Conservation (phyloP, 176 grass and related monocot species). For the Triticum urartu region DNA sequence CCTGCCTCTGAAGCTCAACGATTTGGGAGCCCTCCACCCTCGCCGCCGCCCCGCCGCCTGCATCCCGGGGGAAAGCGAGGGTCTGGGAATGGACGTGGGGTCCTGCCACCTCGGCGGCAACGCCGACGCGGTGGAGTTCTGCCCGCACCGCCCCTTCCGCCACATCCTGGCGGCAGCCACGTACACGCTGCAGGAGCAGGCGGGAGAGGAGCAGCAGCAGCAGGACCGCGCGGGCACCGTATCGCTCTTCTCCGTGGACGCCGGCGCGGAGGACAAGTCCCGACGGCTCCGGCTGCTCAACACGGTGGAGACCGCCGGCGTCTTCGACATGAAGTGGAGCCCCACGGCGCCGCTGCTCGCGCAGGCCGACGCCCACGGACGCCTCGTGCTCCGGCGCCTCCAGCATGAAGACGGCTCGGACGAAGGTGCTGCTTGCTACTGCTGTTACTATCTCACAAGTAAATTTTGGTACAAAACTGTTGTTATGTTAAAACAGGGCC, state of each 20-base stretch:
- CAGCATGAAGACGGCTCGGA: conserved; percentile 37
- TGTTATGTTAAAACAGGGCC: background rate
- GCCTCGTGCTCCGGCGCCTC: conserved; percentile 49
- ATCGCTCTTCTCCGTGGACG: conserved; percentile 56
- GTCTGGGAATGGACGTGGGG: conserved; percentile 61
- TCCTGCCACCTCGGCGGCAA: conserved; percentile 77
- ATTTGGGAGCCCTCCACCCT: background rate
- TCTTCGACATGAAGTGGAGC: conserved; percentile 94
- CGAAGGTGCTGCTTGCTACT: conserved; percentile 3
- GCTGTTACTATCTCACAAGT: background rate
- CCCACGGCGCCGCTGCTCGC: conserved; percentile 62
- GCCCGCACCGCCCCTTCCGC: conserved; percentile 54
- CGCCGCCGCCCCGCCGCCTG: conserved; percentile 1
- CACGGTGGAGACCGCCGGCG: conserved; percentile 52
- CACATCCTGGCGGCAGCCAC: conserved; percentile 75
- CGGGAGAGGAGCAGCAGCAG: conserved; percentile 40
- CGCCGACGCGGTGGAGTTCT: conserved; percentile 89
- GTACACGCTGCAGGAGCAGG: conserved; percentile 79
- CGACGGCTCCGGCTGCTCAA: conserved; percentile 49
- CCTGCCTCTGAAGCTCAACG: background rate
- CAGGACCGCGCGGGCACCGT: conserved; percentile 61
- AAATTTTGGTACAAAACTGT: background rate
- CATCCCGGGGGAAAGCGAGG: background rate
- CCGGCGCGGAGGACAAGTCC: conserved; percentile 22
- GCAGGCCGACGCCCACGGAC: conserved; percentile 81